Percentiles rank a stretch among this genome's conserved stretches.
phyloP scores from a whole-genome alignment of 768 basidiomycete species.

The Suillus decipiens region DNA sequence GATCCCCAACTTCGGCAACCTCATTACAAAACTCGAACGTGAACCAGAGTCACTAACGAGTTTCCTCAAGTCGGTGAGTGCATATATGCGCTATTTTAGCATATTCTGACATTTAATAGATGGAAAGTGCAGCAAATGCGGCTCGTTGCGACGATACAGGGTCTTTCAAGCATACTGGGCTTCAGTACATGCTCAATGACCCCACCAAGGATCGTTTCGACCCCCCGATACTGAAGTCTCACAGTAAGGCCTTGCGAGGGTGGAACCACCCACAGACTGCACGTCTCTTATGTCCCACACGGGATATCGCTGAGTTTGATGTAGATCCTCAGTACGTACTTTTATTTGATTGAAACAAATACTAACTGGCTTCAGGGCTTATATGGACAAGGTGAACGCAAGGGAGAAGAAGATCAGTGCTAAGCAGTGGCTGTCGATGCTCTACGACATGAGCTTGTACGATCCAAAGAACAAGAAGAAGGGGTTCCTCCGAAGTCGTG shows the following conservation, averaged over 20 bases:
- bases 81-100: constrained; percentile 5
- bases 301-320: neutral
- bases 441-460: constrained; percentile 3
- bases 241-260: constrained; percentile 1
- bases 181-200: constrained; percentile 8
- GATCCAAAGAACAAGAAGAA: constrained; percentile 3
- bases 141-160: constrained; percentile 1
- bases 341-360: neutral
- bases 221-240: neutral
- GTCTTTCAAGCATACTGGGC: constrained; percentile 1
- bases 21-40: neutral
- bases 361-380: neutral
- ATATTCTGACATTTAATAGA: neutral
- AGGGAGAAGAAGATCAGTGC: constrained; percentile 4
- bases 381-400: constrained; percentile 5
- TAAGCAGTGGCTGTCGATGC: neutral
- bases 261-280: constrained; percentile 9
- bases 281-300: constrained; percentile 1
- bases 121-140: constrained; percentile 1
- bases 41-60: constrained; percentile 2
- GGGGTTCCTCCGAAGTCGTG: constrained; percentile 1
- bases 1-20: neutral
- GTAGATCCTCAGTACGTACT: constrained; percentile 2
- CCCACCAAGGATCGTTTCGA: constrained; percentile 1
- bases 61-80: constrained; percentile 3